A percentile compares a stretch with the other conserved stretches of the same genome.
Evolutionary conservation across 306 rosid genomes (phyloP).

Genomic region (Lithocarpus polystachyus): DNA sequence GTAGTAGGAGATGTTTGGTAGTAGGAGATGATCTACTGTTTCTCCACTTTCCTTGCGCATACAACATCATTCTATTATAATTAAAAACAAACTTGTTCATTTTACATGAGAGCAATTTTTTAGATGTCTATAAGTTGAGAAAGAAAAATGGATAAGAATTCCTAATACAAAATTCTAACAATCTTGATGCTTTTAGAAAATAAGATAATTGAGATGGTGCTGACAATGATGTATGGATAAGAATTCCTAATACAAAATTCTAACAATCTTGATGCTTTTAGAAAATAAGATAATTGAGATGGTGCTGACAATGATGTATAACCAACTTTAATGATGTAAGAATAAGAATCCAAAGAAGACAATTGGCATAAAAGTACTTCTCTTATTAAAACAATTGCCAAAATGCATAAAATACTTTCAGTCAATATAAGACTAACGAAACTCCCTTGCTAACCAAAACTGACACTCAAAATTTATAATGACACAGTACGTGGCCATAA

Average conservation of each 20-base stretch:
- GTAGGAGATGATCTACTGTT: too few species aligned
- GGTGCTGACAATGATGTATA: slow-evolving; percentile 5
- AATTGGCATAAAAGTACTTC: background rate
- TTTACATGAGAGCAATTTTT: background rate
- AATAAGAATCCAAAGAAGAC: background rate
- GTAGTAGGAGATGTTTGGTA: too few species aligned
- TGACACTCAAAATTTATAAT: background rate
- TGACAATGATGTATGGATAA: slow-evolving; percentile 13
- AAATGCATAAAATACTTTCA: background rate
- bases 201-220: background rate
- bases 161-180: background rate
- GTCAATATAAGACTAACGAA: background rate
- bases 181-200: background rate
- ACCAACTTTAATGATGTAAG: background rate
- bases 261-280: background rate
- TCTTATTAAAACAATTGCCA: background rate
- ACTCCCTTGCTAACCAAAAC: background rate
- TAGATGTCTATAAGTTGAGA: background rate
- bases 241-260: too few species aligned
- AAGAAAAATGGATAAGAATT: background rate
- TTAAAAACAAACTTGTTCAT: background rate
- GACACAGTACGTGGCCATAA: slow-evolving; percentile 10
- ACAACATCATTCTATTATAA: too few species aligned
- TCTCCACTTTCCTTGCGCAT: too few species aligned
- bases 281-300: background rate